phyloP scores from a whole-genome alignment of 768 basidiomycete species.

The Boletales sp. region DNA sequence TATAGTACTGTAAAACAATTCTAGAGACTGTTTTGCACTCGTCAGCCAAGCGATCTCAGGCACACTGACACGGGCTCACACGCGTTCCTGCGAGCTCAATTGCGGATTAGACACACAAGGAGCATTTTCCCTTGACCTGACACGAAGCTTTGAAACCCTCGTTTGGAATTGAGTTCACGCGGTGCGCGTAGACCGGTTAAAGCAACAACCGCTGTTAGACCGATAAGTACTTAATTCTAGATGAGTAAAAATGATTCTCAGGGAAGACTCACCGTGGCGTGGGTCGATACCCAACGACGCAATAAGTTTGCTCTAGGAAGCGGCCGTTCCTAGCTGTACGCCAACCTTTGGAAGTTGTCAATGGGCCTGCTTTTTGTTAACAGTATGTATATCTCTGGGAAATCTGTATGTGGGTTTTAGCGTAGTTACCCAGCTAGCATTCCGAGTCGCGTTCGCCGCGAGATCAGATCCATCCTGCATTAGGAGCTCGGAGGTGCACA shows the following conservation, averaged over 20 bases:
- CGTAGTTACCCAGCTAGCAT: too few relatives aligned
- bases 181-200: constrained; percentile 11
- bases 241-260: constrained; percentile 13
- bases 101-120: constrained; percentile 5
- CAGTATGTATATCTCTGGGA: too few relatives aligned
- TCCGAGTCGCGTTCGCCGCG: too few relatives aligned
- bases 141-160: constrained; percentile 3
- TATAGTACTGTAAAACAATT: background rate
- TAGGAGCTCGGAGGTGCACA: too few relatives aligned
- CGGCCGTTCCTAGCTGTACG: too few relatives aligned
- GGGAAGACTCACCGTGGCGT: constrained; percentile 9
- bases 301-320: too few relatives aligned
- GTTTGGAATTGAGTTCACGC: constrained; percentile 11
- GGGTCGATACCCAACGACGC: too few relatives aligned
- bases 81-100: background rate
- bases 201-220: background rate
- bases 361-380: too few relatives aligned
- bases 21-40: background rate
- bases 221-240: background rate
- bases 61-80: background rate
- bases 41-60: background rate
- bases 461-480: too few relatives aligned
- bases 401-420: too few relatives aligned
- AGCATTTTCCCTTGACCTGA: background rate
- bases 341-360: too few relatives aligned